A percentile compares a stretch with the other conserved stretches of the same genome.
Conservation (phyloP, 1,139 yeast species). For the Pichia sp. region DNA sequence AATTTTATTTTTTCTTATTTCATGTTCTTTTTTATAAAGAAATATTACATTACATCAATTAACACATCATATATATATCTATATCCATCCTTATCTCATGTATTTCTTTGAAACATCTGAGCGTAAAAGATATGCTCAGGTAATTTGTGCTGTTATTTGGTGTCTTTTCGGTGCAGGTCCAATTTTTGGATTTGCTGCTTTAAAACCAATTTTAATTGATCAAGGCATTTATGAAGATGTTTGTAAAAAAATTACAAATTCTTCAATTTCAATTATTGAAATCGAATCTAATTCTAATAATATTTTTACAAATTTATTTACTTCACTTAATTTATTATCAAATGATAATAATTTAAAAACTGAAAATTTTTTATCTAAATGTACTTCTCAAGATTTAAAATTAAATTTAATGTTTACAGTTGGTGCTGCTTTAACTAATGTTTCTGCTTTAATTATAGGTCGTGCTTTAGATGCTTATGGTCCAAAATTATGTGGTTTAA, state of each 20-base stretch:
- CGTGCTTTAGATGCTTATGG: slow-evolving; percentile 47
- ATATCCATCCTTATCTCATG: slow-evolving; percentile 14
- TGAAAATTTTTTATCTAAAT: slow-evolving; percentile 27
- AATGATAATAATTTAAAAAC: slow-evolving; percentile 9
- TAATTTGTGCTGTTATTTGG: slow-evolving; percentile 50
- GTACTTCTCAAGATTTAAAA: slow-evolving; percentile 48
- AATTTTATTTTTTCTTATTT: neutral
- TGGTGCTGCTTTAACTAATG: slow-evolving; percentile 53
- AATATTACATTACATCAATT: too few species aligned
- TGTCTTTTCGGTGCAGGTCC: slow-evolving; percentile 61
- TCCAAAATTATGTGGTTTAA: slow-evolving; percentile 46
- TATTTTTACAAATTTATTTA: slow-evolving; percentile 3
- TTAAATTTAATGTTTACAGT: slow-evolving; percentile 50
- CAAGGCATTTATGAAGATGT: slow-evolving; percentile 44
- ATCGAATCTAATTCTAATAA: neutral
- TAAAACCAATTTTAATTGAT: slow-evolving; percentile 48
- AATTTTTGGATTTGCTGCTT: slow-evolving; percentile 59
- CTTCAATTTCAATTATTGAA: neutral
- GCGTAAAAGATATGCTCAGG: slow-evolving; percentile 30
- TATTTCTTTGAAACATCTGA: slow-evolving; percentile 27
- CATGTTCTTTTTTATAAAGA: too few species aligned
- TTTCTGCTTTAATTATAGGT: slow-evolving; percentile 51
- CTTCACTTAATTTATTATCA: slow-evolving; percentile 1
- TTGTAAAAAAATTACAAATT: slow-evolving; percentile 29
- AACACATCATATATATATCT: neutral